Base-by-base conservation (phyloP, 2,329 filamentous ascomycete genomes). In the Aspergillus persii region DNA sequence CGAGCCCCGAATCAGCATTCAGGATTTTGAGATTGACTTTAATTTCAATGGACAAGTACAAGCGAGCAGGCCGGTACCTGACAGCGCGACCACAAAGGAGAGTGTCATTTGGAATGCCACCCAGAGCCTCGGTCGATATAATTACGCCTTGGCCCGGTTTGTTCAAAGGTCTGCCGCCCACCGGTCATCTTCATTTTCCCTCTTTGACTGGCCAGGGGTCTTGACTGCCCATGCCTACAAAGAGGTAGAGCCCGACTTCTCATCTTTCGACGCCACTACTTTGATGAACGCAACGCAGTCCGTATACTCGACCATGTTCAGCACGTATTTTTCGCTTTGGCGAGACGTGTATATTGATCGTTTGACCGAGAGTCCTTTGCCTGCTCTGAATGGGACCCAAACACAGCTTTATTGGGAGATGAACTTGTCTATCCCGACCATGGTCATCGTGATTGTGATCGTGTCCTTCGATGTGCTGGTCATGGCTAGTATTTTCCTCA, bases 291-390 rank as follows among this genome's bases (percentile, higher is more conserved):
- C 60, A 2, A 46, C 46, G 1, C 48, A 62, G 27, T 30, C 39
- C 3, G 27, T 54, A 23, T 63, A 63, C 33, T 55, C 52, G 33
- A 31, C 46, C 23, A 53, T 52, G 18, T 63, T 63, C 23, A 53
- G 51, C 8, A 56, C 54, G 5, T 58, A 62, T 15, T 29, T 63
- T 12, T 52, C 60, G 11, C 33, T 62, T 3, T 39, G 53, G 53
- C 30, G 53, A 39, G 53, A 55, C 18, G 15, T 49, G n/a, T 55
- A 36, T 30, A 29, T 55, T 2, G 27, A 55, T 11, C 53, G 29
- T 0, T 29, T 48, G 18, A n/a, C 41, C 15, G n/a, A 23, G 46
- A n/a, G 12, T 11, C 11, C 15, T 33, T 52, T 9, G 6, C 23
- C 50, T 7, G 3, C 23, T 6, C 11, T 59, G 4, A 18, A 44